These are phyloP conservation scores for Hanseniaspora nectarophila DNA, from an alignment of 805 yeast species.

Conservation along the genomic window DNA sequence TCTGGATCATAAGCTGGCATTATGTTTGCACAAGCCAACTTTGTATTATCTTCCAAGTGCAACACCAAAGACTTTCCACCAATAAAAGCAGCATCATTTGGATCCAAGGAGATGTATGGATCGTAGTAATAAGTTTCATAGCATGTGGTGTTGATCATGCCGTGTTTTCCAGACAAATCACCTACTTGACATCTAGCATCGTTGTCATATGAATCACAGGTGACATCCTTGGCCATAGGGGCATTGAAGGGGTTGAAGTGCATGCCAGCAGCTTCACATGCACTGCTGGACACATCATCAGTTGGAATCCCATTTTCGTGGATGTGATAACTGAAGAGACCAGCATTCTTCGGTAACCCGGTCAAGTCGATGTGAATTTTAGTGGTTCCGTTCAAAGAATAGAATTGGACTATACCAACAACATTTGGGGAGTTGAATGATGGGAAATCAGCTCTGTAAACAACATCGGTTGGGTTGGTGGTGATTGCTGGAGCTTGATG, in stretches of 20 bases:
- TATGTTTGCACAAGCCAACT: conserved; percentile 54
- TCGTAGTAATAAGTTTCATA: conserved; percentile 53
- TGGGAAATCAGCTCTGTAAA: conserved; percentile 47
- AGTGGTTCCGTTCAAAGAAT: conserved; percentile 47
- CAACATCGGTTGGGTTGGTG: conserved; percentile 39
- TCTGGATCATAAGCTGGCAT: background rate
- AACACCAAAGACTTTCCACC: conserved; percentile 47
- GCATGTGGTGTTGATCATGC: conserved; percentile 57
- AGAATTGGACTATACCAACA: conserved; percentile 47
- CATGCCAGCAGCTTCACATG: conserved; percentile 44
- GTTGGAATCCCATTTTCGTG: conserved; percentile 47
- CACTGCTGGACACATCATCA: conserved; percentile 23
- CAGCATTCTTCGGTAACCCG: conserved; percentile 54
- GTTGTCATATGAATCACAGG: conserved; percentile 41
- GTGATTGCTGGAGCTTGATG: conserved; percentile 37
- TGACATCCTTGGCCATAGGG: conserved; percentile 27
- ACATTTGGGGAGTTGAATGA: conserved; percentile 23
- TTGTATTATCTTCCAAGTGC: conserved; percentile 44
- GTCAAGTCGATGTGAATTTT: conserved; percentile 60
- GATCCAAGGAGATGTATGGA: conserved; percentile 52
- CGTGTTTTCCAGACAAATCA: conserved; percentile 69
- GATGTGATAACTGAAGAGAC: conserved; percentile 60
- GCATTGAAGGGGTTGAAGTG: conserved; percentile 52
- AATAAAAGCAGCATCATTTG: conserved; percentile 43
- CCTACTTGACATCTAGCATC: conserved; percentile 59